Evolutionary conservation across 2,329 filamentous ascomycete genomes (phyloP), one percentile per base, ranked within the genome.

Genomic region (Hypocreales sp.): DNA sequence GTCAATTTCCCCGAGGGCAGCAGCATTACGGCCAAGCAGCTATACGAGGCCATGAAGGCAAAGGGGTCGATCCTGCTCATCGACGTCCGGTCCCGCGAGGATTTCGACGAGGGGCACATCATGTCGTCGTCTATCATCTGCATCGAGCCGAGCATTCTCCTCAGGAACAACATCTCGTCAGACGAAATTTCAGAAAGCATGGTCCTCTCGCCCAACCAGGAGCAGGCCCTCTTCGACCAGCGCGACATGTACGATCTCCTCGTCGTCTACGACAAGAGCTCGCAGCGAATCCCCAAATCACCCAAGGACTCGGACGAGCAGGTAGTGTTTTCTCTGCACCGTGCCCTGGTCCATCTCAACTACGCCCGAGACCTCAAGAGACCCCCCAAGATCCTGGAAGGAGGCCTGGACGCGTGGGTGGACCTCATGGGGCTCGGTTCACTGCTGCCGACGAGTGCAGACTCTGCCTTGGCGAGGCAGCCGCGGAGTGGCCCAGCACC

Each of bases 91-190:
- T 60, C 69, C 30, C 74, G 90, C 15, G 71, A 79, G 28, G 70
- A 79, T 7, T 98, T 81, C 45, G 83, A 95, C 39, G 66, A 77
- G 25, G 90, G 90, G 0, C 90, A 98, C 46, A 84, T 98, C 36
- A 79, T 79, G 58, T 74, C 79, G 5, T 75, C 75, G 30, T 76
- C 72, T 5, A 80, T 84, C 21, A 82, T 98, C 24, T 98, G 90
- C 49, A 70, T 98, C 33, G 90, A 98, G 42, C 83, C 86, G 3
- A 63, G 58, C 15, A 68, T 92, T 24, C 67, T 77, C 8, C 50
- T 83, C 25, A 70, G 80, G 29, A 68, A 76, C 24, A 75, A 71
- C 24, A 64, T 76, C 13, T 74, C 72, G 2, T 69, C 67, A 3
- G 60, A 63, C 13, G 57, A 76, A 14, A 65, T 79, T 20, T 61